Percentiles rank a stretch among this genome's conserved stretches.
These are phyloP conservation scores for Corymbia maculata DNA, from an alignment of 345 rosid species.

Conservation along the genomic window DNA sequence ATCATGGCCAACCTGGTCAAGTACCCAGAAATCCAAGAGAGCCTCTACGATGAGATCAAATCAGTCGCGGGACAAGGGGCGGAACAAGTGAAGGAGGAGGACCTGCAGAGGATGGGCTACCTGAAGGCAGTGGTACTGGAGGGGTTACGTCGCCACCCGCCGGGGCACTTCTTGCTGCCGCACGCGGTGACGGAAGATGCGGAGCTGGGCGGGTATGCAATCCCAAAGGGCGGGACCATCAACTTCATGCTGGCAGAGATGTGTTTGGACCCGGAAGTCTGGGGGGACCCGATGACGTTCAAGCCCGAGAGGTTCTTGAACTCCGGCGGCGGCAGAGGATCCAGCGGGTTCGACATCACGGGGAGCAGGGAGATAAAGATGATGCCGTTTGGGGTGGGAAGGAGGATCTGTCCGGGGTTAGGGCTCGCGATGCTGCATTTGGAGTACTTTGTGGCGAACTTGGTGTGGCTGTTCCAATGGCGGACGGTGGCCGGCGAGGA, in stretches of 20 bases:
- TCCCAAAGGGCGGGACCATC: background rate
- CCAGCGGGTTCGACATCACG: background rate
- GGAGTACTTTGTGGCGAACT: slow-evolving; percentile 6
- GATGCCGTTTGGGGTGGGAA: slow-evolving; percentile 10
- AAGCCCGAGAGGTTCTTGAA: background rate
- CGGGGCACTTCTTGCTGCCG: background rate
- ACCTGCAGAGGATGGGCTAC: background rate
- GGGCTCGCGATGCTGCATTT: background rate
- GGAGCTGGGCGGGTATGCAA: background rate
- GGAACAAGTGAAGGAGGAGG: background rate
- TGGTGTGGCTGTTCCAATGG: background rate
- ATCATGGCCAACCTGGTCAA: slow-evolving; percentile 6
- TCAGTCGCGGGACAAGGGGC: background rate
- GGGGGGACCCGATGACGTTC: background rate
- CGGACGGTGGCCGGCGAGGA: background rate
- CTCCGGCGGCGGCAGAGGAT: background rate
- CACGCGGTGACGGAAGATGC: background rate
- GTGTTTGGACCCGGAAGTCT: slow-evolving; percentile 1
- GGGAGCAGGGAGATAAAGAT: slow-evolving; percentile 7
- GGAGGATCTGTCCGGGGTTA: background rate
- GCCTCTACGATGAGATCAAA: background rate
- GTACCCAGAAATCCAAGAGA: background rate
- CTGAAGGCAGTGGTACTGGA: slow-evolving; percentile 4
- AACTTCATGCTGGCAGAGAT: slow-evolving; percentile 9
- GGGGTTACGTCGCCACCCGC: slow-evolving; percentile 1